Conservation (phyloP, 805 yeast genomes). For the Barnettozyma sucrosica region DNA sequence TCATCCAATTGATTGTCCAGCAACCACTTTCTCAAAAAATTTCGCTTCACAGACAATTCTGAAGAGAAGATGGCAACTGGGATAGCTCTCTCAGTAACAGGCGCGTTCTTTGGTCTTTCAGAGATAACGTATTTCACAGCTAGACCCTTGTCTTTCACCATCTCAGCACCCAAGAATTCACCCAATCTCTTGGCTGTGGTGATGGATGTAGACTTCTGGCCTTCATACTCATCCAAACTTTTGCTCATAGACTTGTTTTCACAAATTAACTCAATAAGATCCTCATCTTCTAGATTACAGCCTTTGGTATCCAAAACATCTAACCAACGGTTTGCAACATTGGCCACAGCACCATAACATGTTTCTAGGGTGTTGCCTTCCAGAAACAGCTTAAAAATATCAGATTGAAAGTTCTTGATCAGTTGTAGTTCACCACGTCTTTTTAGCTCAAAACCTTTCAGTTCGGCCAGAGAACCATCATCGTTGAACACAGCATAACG, state of each 20-base stretch:
- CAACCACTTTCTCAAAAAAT: constrained; percentile 81
- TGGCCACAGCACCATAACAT: constrained; percentile 87
- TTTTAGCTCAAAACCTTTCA: constrained; percentile 94
- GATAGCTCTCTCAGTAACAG: constrained; percentile 92
- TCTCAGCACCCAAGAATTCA: constrained; percentile 90
- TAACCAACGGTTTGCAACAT: constrained; percentile 92
- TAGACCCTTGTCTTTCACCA: constrained; percentile 94
- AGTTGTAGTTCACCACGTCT: constrained; percentile 94
- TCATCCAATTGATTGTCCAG: constrained; percentile 68
- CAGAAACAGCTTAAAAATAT: constrained; percentile 83
- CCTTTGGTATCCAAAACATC: constrained; percentile 91
- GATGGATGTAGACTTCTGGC: constrained; percentile 89
- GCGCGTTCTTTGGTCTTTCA: constrained; percentile 73
- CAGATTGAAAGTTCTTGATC: constrained; percentile 92
- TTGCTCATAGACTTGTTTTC: constrained; percentile 95
- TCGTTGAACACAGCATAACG: constrained; percentile 95
- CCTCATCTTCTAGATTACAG: constrained; percentile 83
- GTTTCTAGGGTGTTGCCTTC: constrained; percentile 74
- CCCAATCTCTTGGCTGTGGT: constrained; percentile 93
- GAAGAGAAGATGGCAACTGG: constrained; percentile 96
- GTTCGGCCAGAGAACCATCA: constrained; percentile 90
- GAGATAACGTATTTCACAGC: constrained; percentile 93
- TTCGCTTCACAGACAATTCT: constrained; percentile 61
- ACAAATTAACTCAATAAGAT: constrained; percentile 88
- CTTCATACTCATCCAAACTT: constrained; percentile 80